Evolutionary conservation across 2,329 filamentous ascomycete species (phyloP).

Genomic region (Domatiomyces globalis): DNA sequence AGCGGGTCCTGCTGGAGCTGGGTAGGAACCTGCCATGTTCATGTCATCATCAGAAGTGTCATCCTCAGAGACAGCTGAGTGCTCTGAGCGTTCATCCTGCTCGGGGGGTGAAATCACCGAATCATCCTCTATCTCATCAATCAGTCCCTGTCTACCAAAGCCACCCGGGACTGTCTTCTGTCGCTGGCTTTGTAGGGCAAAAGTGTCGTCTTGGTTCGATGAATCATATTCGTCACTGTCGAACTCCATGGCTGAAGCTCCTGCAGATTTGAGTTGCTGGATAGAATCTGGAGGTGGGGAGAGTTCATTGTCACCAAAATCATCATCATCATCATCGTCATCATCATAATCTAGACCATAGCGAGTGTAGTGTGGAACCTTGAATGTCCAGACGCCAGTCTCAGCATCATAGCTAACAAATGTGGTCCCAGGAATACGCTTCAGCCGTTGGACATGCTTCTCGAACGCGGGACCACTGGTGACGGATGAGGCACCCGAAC

Average conservation of each 20-base stretch:
- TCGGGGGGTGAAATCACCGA: constrained; percentile 78
- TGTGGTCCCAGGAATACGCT: constrained; percentile 62
- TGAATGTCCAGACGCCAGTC: constrained; percentile 80
- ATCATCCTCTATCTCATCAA: constrained; percentile 42
- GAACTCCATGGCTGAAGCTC: constrained; percentile 17
- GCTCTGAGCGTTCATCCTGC: constrained; percentile 56
- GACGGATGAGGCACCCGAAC: constrained; percentile 43
- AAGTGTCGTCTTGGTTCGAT: constrained; percentile 39
- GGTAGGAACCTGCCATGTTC: constrained; percentile 64
- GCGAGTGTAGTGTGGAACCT: constrained; percentile 90
- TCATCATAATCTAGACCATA: constrained; percentile 80
- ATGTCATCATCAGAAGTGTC: constrained; percentile 50
- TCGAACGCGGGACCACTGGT: constrained; percentile 53
- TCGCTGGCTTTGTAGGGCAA: constrained; percentile 40
- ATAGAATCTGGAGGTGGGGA: constrained; percentile 37
- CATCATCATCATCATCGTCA: constrained; percentile 47
- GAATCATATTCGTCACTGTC: constrained; percentile 19
- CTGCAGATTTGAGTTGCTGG: constrained; percentile 5
- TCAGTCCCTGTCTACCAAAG: constrained; percentile 51
- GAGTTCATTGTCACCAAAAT: constrained; percentile 34
- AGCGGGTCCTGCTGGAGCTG: constrained; percentile 36
- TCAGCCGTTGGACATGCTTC: constrained; percentile 72
- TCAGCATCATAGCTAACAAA: constrained; percentile 68
- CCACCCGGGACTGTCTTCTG: constrained; percentile 53
- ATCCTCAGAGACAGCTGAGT: constrained; percentile 48